Conservation (phyloP, 176 grass and related monocot species). For the Tillandsia fasciculata region DNA sequence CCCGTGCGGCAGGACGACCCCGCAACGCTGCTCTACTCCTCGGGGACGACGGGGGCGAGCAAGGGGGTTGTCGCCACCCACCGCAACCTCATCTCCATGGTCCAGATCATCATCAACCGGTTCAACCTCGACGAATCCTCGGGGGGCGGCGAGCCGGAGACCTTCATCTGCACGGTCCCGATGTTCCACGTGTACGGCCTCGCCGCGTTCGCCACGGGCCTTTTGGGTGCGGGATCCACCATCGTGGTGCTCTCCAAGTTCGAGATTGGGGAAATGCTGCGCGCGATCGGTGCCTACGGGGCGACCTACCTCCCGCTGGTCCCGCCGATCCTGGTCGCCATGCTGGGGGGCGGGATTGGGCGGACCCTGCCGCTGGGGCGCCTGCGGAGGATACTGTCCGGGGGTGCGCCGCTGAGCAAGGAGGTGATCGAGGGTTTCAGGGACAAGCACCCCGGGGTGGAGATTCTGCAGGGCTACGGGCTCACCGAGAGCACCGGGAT, state of each 20-base stretch:
- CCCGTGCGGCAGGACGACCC: constrained; percentile 65
- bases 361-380: constrained; percentile 38
- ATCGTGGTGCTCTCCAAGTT: constrained; percentile 85
- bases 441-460: constrained; percentile 75
- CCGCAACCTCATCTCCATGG: constrained; percentile 84
- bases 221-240: constrained; percentile 83
- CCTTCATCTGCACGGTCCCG: constrained; percentile 89
- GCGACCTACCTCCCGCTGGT: constrained; percentile 91
- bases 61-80: constrained; percentile 94
- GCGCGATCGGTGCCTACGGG: constrained; percentile 43
- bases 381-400: constrained; percentile 56
- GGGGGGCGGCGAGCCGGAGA: constrained; percentile 25
- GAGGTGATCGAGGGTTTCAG: constrained; percentile 89
- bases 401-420: constrained; percentile 66
- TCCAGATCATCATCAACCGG: constrained; percentile 74
- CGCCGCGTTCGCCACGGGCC: constrained; percentile 77
- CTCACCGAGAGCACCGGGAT: constrained; percentile 93
- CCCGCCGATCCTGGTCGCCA: constrained; percentile 82
- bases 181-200: constrained; percentile 98
- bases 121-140: constrained; percentile 55
- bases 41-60: constrained; percentile 81
- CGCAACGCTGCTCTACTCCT: constrained; percentile 93
- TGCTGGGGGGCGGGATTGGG: constrained; percentile 39
- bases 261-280: constrained; percentile 76
- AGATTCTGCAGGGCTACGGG: constrained; percentile 87